Evolutionary conservation across 345 rosid species (phyloP).

Genomic region (Clausena lansium): DNA sequence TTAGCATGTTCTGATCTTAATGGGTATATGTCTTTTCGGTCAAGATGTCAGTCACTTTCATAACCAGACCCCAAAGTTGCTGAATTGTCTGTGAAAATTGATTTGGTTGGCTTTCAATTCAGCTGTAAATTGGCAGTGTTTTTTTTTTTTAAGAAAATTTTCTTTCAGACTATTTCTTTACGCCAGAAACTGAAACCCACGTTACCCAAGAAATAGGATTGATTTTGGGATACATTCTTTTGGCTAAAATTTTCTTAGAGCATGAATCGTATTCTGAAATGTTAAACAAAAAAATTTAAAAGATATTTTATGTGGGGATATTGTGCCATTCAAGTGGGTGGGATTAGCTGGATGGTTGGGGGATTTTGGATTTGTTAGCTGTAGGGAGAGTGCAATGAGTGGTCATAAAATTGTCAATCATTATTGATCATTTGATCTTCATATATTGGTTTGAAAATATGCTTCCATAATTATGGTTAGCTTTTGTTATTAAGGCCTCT

Average conservation of each 20-base stretch:
- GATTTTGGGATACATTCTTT: background rate
- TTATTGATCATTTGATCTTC: slow-evolving; percentile 11
- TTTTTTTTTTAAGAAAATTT: background rate
- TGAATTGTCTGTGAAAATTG: slow-evolving; percentile 8
- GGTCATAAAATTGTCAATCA: slow-evolving; percentile 6
- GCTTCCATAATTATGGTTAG: slow-evolving; percentile 21
- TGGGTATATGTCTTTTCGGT: slow-evolving; percentile 13
- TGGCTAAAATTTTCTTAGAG: background rate
- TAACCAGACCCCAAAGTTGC: background rate
- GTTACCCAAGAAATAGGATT: background rate
- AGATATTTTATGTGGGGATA: slow-evolving; percentile 7
- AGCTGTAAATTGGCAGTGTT: background rate
- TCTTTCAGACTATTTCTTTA: background rate
- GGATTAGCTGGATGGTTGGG: slow-evolving; percentile 8
- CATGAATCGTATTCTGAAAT: background rate
- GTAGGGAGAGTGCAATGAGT: slow-evolving; percentile 10
- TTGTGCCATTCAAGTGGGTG: slow-evolving; percentile 9
- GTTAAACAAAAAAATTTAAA: background rate
- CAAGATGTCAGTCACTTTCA: slow-evolving; percentile 24
- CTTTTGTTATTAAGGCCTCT: slow-evolving; percentile 17
- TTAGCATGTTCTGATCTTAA: slow-evolving; percentile 1
- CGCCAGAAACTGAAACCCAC: background rate
- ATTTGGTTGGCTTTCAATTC: background rate
- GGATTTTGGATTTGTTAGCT: slow-evolving; percentile 19
- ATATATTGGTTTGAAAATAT: slow-evolving; percentile 13